Percentiles rank a stretch among this genome's conserved stretches.
Conservation (phyloP, 306 rosid genomes). For the Hippophae gyantsensis region DNA sequence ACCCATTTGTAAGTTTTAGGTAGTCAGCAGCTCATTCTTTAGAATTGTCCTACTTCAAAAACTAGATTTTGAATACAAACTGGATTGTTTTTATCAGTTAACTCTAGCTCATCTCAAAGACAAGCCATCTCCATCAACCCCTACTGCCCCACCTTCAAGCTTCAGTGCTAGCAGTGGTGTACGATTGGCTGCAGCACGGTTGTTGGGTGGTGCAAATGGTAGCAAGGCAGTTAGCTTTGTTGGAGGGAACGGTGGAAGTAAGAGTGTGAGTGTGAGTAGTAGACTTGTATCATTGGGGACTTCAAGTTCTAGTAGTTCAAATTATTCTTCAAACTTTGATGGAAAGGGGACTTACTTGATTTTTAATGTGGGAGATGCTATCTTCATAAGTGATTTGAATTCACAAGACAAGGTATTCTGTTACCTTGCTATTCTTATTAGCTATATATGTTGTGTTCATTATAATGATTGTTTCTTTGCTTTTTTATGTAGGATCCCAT, state of each 20-base stretch:
- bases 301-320: conserved; percentile 55
- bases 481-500: conserved; percentile 74
- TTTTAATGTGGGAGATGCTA: conserved; percentile 91
- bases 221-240: conserved; percentile 80
- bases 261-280: conserved; percentile 51
- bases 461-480: conserved; percentile 24
- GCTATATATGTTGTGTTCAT: conserved; percentile 10
- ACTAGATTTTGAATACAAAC: neutral
- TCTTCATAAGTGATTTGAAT: conserved; percentile 87
- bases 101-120: conserved; percentile 84
- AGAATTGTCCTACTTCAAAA: neutral
- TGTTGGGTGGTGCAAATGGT: conserved; percentile 82
- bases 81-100: conserved; percentile 32
- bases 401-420: conserved; percentile 83
- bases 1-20: neutral
- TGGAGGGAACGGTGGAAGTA: conserved; percentile 84
- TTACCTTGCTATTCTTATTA: conserved; percentile 12
- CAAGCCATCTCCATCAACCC: conserved; percentile 70
- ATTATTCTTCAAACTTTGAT: conserved; percentile 69
- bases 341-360: conserved; percentile 86
- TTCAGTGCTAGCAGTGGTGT: conserved; percentile 73
- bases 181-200: conserved; percentile 84
- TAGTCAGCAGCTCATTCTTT: neutral
- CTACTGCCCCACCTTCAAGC: conserved; percentile 54
- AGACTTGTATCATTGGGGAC: conserved; percentile 74